A percentile compares a stretch with the other conserved stretches of the same genome.
Conservation (phyloP, 148 eudicot genomes). For the Camellia granthamiana region DNA sequence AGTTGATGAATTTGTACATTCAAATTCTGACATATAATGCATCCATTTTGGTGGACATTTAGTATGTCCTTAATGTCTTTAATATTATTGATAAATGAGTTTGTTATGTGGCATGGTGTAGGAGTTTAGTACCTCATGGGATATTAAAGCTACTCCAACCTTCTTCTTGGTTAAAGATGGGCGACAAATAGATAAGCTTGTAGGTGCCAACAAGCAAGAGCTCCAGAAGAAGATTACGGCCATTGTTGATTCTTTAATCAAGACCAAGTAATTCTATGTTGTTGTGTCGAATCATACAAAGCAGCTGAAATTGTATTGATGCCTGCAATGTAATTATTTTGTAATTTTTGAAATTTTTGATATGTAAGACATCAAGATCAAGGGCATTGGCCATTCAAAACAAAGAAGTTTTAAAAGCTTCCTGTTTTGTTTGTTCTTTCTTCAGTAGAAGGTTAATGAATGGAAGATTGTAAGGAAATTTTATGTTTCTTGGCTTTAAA, state of each 20-base stretch:
- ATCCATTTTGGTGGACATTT: neutral
- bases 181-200: constrained; percentile 56
- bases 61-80: neutral
- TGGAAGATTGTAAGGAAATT: neutral
- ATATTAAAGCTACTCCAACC: constrained; percentile 78
- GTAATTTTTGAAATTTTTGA: neutral
- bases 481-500: neutral
- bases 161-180: constrained; percentile 70
- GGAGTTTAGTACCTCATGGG: constrained; percentile 75
- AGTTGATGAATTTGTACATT: neutral
- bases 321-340: neutral
- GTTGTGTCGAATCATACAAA: neutral
- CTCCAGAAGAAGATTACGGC: constrained; percentile 50
- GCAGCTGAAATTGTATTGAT: neutral
- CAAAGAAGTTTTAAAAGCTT: neutral
- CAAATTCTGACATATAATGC: neutral
- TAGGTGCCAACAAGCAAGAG: constrained; percentile 64
- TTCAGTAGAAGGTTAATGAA: neutral
- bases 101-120: constrained; percentile 21
- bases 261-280: neutral
- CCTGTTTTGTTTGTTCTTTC: neutral
- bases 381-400: neutral
- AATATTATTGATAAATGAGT: neutral
- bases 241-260: constrained; percentile 31
- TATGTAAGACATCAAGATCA: neutral